Evolutionary conservation across 1,139 yeast species (phyloP), one percentile per base, ranked within the genome.

Genomic region (Blastobotrys serpentis): DNA sequence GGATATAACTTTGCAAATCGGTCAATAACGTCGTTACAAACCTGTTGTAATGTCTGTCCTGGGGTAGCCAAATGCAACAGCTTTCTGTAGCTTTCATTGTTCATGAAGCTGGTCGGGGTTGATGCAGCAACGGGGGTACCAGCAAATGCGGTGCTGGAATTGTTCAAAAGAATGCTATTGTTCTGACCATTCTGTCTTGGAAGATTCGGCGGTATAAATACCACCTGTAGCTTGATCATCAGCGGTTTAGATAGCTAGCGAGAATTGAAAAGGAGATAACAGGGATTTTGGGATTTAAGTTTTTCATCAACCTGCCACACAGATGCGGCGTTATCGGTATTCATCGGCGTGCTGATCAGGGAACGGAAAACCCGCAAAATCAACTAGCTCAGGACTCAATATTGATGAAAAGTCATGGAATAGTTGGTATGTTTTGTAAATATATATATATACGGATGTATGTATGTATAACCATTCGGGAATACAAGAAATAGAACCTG

Each of bases 1-100:
- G 92, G 90, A 56, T 86, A 86, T 43, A 86, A 68, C 61, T 79
- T 81, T 40, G 69, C 60, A 60, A 78, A 83, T 49, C 86, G 71
- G 4, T 62, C 64, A 18, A 68, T 59, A 18, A 83, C 75, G 45
- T 82, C 85, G 5, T 68, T 64, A 32, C 80, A 73, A 16, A 82
- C 73, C 1, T 68, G 66, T n/a, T 68, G 63, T 41, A 84, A 66
- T 1, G 75, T 66, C 42, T 75, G 70, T 2, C 66, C 58, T 3
- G 76, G 71, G 8, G 72, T 68, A 0, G 87, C 78, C 45, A 86
- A 70, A 60, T 83, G 87, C 40, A 86, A 72, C 59, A 86, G 83
- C 62, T 77, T 79, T 52, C 78, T 65, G 48, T 26, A 52, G 56
- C 13, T 62, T 57, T 30, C 56, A 50, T 54, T 52, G 50, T 51